Evolutionary conservation across 2,329 filamentous ascomycete genomes (phyloP).

Genomic region (Capronia americana): DNA sequence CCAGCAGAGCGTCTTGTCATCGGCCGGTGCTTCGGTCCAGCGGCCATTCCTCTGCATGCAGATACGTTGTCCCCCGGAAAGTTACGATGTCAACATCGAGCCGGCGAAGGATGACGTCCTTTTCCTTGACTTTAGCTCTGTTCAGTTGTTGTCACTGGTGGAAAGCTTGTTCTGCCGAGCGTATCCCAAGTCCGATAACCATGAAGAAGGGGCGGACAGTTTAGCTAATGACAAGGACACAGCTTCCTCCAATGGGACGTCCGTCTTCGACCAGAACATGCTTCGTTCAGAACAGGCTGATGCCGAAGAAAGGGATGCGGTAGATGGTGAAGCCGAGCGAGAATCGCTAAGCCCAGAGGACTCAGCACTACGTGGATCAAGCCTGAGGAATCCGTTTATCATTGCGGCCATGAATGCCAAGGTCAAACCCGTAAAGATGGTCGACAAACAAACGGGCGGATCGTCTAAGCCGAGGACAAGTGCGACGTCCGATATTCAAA

Average conservation of each 20-base stretch:
- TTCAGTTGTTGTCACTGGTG: slow-evolving; percentile 51
- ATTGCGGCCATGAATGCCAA: slow-evolving; percentile 45
- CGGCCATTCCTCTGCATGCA: slow-evolving; percentile 65
- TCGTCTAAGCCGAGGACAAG: neutral
- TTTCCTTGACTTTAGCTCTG: slow-evolving; percentile 56
- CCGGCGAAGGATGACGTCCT: slow-evolving; percentile 68
- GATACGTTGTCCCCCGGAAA: slow-evolving; percentile 59
- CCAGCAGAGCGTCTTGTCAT: slow-evolving; percentile 40
- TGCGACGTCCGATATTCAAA: neutral
- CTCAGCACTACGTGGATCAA: neutral
- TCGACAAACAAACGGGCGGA: neutral
- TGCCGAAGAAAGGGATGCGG: neutral
- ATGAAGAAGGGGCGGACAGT: neutral
- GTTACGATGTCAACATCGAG: slow-evolving; percentile 68
- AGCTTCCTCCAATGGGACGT: neutral
- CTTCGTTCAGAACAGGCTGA: neutral
- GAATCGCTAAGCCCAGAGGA: neutral
- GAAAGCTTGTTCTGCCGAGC: slow-evolving; percentile 53
- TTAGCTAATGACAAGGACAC: neutral
- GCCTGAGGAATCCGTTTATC: slow-evolving; percentile 45
- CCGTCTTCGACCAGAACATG: slow-evolving; percentile 9
- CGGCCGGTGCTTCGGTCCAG: slow-evolving; percentile 37
- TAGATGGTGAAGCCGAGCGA: neutral
- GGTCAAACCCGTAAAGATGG: slow-evolving; percentile 32
- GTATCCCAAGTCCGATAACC: slow-evolving; percentile 39